Evolutionary conservation across 169 alveolate species (phyloP).

Genomic region (Cryptosporidium xiaoi): DNA sequence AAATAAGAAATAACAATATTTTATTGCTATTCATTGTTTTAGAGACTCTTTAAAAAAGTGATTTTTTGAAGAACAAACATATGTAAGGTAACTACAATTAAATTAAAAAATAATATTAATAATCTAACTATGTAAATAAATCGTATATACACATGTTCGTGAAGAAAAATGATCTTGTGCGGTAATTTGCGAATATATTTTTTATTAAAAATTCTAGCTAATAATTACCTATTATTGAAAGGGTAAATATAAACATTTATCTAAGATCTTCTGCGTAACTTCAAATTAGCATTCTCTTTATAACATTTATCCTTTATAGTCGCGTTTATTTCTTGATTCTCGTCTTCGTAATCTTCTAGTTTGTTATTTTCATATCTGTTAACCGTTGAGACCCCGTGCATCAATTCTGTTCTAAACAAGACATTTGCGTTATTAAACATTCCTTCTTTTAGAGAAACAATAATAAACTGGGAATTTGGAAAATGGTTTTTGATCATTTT

Average conservation of each 20-base stretch:
- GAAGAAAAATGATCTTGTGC: no score
- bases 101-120: no score
- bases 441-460: slow-evolving; percentile 97
- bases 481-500: slow-evolving; percentile 96
- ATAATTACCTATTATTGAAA: no score
- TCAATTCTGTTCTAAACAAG: slow-evolving; percentile 92
- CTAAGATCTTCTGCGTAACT: slow-evolving; percentile 32
- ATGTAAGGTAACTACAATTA: no score
- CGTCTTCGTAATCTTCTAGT: slow-evolving; percentile 42
- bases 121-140: no score
- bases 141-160: no score
- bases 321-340: slow-evolving; percentile 40
- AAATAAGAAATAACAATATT: no score
- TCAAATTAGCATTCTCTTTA: neutral
- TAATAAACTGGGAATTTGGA: slow-evolving; percentile 95
- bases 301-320: neutral
- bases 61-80: no score
- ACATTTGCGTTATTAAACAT: slow-evolving; percentile 98
- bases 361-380: slow-evolving; percentile 77
- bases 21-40: no score
- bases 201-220: no score
- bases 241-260: neutral
- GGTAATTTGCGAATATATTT: no score
- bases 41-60: no score
- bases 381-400: slow-evolving; percentile 91